Evolutionary conservation across 148 eudicot species (phyloP).

Genomic region (Rhododendron molle): DNA sequence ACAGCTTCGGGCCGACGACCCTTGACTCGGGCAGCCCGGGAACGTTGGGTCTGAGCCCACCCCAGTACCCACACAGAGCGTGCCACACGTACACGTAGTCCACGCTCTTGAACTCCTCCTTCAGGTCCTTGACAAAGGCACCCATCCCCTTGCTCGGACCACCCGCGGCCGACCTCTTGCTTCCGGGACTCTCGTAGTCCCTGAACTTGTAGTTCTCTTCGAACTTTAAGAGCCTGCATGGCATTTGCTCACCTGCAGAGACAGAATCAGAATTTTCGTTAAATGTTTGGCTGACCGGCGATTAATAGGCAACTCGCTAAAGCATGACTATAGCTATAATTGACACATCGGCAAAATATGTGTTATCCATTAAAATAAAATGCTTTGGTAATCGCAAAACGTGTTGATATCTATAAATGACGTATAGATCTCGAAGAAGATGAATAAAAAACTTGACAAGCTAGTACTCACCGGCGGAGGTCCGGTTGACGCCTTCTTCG

Average conservation of each 20-base stretch:
- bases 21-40: constrained; percentile 52
- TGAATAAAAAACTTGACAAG: neutral
- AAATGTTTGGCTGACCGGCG: too few species aligned
- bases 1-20: constrained; percentile 52
- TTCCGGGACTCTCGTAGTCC: constrained; percentile 53
- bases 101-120: constrained; percentile 58
- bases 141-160: constrained; percentile 59
- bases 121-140: constrained; percentile 76
- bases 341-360: too few species aligned
- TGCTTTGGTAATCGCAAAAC: too few species aligned
- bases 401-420: too few species aligned
- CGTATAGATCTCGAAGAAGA: too few species aligned
- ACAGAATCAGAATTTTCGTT: neutral
- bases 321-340: too few species aligned
- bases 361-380: too few species aligned
- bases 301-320: too few species aligned
- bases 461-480: constrained; percentile 63
- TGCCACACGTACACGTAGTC: constrained; percentile 95
- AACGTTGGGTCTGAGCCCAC: constrained; percentile 70
- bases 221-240: constrained; percentile 67
- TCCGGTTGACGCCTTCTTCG: constrained; percentile 71
- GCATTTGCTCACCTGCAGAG: constrained; percentile 62
- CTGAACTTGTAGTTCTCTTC: constrained; percentile 82
- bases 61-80: constrained; percentile 94
- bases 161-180: constrained; percentile 10